A percentile compares a stretch with the other conserved stretches of the same genome.
These are phyloP conservation scores for Viola odorata DNA, from an alignment of 345 rosid genomes.

Conservation along the genomic window DNA sequence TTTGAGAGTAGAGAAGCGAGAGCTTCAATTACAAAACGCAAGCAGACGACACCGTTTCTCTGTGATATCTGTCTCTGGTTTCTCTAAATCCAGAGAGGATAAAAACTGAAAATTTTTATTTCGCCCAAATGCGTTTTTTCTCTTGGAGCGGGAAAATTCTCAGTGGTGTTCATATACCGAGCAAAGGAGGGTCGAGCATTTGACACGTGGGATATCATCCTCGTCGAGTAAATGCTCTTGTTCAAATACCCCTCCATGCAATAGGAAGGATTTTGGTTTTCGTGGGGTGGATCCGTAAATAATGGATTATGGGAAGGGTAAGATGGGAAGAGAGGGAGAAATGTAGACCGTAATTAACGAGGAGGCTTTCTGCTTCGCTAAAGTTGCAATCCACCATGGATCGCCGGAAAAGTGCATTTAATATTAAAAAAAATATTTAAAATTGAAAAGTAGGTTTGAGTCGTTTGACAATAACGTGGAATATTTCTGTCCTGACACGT, in stretches of 20 bases:
- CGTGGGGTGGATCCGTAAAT: not conserved
- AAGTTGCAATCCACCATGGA: not conserved
- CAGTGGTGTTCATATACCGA: constrained; percentile 34
- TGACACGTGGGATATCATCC: constrained; percentile 71
- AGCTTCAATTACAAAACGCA: not conserved
- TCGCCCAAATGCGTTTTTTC: not conserved
- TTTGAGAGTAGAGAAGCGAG: constrained; percentile 18
- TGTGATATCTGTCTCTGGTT: constrained; percentile 1
- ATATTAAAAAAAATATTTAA: no score
- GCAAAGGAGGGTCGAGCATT: constrained; percentile 41
- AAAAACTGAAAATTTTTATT: not conserved
- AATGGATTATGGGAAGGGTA: not conserved
- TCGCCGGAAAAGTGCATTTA: constrained; percentile 15
- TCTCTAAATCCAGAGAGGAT: constrained; percentile 16
- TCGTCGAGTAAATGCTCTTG: constrained; percentile 1
- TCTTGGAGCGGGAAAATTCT: constrained; percentile 48
- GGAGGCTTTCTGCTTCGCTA: constrained; percentile 4
- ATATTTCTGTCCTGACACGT: no score
- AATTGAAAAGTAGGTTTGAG: no score
- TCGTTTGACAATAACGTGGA: no score
- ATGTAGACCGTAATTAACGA: constrained; percentile 7
- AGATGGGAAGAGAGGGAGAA: constrained; percentile 4
- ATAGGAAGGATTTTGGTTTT: not conserved
- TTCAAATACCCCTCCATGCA: constrained; percentile 8
- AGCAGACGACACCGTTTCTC: not conserved